Conservation (phyloP, 306 rosid species). For the Cicer cuneatum region DNA sequence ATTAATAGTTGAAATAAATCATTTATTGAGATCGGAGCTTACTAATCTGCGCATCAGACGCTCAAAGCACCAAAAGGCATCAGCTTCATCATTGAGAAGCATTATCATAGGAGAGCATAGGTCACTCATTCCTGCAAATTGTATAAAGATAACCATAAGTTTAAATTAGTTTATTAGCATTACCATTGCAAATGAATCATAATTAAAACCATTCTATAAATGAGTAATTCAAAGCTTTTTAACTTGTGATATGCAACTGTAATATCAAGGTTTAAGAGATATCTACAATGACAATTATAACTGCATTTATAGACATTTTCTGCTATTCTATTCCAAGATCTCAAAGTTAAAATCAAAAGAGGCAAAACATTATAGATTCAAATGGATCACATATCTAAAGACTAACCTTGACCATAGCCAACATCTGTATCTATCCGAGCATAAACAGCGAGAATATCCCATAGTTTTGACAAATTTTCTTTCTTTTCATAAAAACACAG, state of each 20-base stretch:
- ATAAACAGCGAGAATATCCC: conserved; percentile 96
- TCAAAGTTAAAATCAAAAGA: background rate
- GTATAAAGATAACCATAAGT: conserved; percentile 30
- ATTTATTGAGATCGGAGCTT: conserved; percentile 36
- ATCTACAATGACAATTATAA: background rate
- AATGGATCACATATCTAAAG: conserved; percentile 26
- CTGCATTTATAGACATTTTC: background rate
- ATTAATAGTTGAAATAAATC: background rate
- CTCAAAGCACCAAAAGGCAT: conserved; percentile 96
- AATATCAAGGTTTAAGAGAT: background rate
- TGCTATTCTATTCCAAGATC: background rate
- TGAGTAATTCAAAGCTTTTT: background rate
- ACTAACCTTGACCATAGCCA: conserved; percentile 94
- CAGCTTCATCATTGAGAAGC: conserved; percentile 91
- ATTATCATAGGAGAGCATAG: conserved; percentile 97
- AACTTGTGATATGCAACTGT: background rate
- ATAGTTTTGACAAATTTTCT: conserved; percentile 82
- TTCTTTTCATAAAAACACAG: conserved; percentile 84
- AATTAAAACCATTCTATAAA: background rate
- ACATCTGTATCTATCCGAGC: conserved; percentile 90
- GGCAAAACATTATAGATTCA: background rate
- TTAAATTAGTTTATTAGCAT: background rate
- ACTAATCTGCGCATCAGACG: conserved; percentile 95
- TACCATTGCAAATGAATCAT: background rate
- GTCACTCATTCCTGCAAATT: conserved; percentile 89